Evolutionary conservation across 345 rosid species (phyloP), one percentile per base, ranked within the genome.

Genomic region (Carallia brachiata): DNA sequence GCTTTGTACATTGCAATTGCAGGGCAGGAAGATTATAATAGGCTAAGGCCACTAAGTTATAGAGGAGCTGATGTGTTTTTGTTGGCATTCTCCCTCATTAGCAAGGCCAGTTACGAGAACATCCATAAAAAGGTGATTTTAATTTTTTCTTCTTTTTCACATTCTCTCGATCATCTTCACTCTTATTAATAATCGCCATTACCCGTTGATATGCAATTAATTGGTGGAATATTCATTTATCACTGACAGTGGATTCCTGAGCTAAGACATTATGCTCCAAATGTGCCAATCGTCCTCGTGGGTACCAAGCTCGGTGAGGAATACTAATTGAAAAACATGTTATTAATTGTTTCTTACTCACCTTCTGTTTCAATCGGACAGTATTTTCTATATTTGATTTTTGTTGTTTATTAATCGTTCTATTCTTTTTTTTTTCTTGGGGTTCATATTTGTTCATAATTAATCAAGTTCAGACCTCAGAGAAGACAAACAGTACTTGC

Each of bases 41-140:
- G 93, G 79, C 23, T 23, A 23, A 23, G 23, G 23, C 23, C 23
- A 23, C 23, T 23, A 23, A 23, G 23, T 23, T 23, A 73, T 74
- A 87, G 96, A 83, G 96, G 91, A 79, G 92, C 97, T 67, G 94
- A 90, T 87, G 88, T 90, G 62, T 90, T 90, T 62, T 78, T 90
- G 74, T 67, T 90, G 80, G 90, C 94, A 32, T 90, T 90, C 78
- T 90, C 97, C 52, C 83, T 90, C 34, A 78, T 82, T 48, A 88
- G 97, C 81, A 90, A 84, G 75, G 92, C 97, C 65, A 90, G 97
- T 77, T 90, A 84, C 61, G 93, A 88, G 78, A 90, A 90, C 71
- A 73, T 85, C 71, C 27, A 87, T 82, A 90, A 90, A 74, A 90
- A 88, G 91, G 96, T 88, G 19, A 52, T 32, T 6, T 40, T 16